phyloP scores from a whole-genome alignment of 2,329 filamentous ascomycete genomes.

The Colletotrichum trifolii region DNA sequence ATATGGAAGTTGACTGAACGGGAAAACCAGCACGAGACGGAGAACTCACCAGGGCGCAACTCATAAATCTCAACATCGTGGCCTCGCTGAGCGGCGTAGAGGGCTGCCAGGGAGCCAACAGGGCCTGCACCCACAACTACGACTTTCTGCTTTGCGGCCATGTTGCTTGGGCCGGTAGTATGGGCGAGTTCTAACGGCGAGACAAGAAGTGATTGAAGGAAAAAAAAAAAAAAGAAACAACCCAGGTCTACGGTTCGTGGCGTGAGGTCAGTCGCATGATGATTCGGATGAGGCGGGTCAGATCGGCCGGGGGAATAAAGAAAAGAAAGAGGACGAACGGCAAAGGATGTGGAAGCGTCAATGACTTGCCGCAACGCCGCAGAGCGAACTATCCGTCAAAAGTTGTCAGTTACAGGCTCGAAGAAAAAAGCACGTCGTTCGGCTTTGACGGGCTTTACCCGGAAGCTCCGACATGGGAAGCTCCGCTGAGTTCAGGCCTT shows the following conservation, averaged over 20 bases:
- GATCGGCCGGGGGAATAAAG: slow-evolving; percentile 9
- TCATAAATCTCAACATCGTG: slow-evolving; percentile 96
- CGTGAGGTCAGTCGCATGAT: slow-evolving; percentile 27
- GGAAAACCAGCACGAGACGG: slow-evolving; percentile 5
- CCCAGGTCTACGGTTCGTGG: slow-evolving; percentile 9
- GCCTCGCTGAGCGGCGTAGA: slow-evolving; percentile 91
- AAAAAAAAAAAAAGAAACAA: not conserved
- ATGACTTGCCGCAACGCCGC: slow-evolving; percentile 22
- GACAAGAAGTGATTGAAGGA: not conserved
- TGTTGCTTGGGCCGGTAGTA: slow-evolving; percentile 33
- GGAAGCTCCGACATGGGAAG: slow-evolving; percentile 35
- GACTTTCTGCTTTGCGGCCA: slow-evolving; percentile 69
- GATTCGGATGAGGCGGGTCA: slow-evolving; percentile 24
- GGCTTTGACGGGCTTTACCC: slow-evolving; percentile 19
- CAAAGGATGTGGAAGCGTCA: slow-evolving; percentile 17
- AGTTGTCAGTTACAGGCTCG: not conserved
- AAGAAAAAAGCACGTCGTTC: slow-evolving; percentile 2
- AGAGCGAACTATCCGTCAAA: slow-evolving; percentile 1
- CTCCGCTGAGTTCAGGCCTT: slow-evolving; percentile 6
- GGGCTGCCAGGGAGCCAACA: slow-evolving; percentile 88
- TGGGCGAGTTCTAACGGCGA: not conserved
- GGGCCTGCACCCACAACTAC: slow-evolving; percentile 92
- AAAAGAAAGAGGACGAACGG: not conserved
- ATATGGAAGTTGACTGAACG: not conserved
- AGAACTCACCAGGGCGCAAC: slow-evolving; percentile 82